Base-by-base conservation (phyloP, 345 rosid species). In the Euclidium syriacum region DNA sequence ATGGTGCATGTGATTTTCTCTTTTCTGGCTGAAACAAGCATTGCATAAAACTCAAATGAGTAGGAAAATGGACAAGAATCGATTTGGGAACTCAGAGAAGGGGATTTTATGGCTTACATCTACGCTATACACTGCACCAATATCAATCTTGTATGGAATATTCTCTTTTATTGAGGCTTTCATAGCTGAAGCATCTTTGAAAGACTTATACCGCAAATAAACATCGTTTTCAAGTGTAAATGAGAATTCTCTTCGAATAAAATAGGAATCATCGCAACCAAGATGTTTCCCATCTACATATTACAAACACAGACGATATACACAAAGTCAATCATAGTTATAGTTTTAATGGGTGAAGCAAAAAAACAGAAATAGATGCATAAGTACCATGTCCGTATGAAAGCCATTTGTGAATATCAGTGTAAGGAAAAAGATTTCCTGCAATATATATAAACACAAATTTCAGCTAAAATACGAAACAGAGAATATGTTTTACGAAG, bases 201-300 rank as follows among this genome's bases (percentile, higher is more conserved):
- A 87, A 27, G 95, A 87, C 82, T 71, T 86, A 58, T 80, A 92
- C 23, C 98, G 83, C 64, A 85, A 38, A 65, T 82, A 83, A 65
- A 81, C 77, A 72, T 92, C 91, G 69, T 83, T 79, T 15, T 82
- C 91, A 27, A 92, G 80, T 1, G 97, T 92, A 73, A 84, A 89
- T 2, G 98, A 87, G 67, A 92, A 85, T 48, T 92, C 98, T 71
- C 97, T 85, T 50, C 95, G 71, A 41, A 83, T 82, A 51, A 83
- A 64, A 77, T 82, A 89, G 47, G 78, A 82, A 18, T 67, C 78
- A 64, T 92, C 94, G 32, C 98, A 92, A 40, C 78, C 97, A 26
- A 95, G 96, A 78, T 89, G 98, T 76, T 84, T 89, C 70, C 96
- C 97, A 76, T 89, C 96, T 91, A 78, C 46, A 59, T 8, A 64